Percentiles rank a stretch among this genome's conserved stretches.
phyloP scores from a whole-genome alignment of 2,329 filamentous ascomycete genomes.

The Fusarium ramigenum region DNA sequence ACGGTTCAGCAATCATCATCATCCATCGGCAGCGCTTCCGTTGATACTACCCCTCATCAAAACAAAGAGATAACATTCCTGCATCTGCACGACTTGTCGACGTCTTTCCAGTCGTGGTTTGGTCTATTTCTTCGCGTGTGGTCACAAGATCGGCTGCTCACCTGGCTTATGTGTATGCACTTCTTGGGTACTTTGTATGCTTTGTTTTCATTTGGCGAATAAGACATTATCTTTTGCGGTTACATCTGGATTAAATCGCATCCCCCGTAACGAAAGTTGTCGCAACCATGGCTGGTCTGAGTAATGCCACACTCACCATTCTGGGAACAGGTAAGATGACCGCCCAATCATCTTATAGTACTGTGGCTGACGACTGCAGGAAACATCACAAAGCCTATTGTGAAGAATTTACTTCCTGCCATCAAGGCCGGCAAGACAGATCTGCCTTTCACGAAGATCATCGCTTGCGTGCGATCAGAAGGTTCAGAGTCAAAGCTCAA shows the following conservation, averaged over 20 bases:
- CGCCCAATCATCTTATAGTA: background rate
- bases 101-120: constrained; percentile 20
- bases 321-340: constrained; percentile 33
- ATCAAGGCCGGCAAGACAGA: constrained; percentile 2
- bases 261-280: background rate
- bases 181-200: too few species aligned
- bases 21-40: constrained; percentile 24
- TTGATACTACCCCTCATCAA: constrained; percentile 13
- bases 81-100: constrained; percentile 29
- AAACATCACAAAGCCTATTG: constrained; percentile 46
- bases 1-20: background rate
- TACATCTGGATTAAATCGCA: background rate
- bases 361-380: constrained; percentile 22
- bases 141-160: background rate
- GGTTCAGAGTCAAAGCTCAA: constrained; percentile 35
- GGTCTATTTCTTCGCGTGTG: background rate
- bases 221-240: background rate
- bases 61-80: constrained; percentile 13
- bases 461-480: constrained; percentile 45
- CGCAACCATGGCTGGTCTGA: constrained; percentile 24
- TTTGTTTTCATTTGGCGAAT: background rate
- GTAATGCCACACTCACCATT: constrained; percentile 39
- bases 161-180: background rate
- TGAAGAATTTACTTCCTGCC: constrained; percentile 36
- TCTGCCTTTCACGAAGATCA: constrained; percentile 39